Evolutionary conservation across 2,329 filamentous ascomycete genomes (phyloP), one percentile per base, ranked within the genome.

Genomic region (Escovopsis weberi): DNA sequence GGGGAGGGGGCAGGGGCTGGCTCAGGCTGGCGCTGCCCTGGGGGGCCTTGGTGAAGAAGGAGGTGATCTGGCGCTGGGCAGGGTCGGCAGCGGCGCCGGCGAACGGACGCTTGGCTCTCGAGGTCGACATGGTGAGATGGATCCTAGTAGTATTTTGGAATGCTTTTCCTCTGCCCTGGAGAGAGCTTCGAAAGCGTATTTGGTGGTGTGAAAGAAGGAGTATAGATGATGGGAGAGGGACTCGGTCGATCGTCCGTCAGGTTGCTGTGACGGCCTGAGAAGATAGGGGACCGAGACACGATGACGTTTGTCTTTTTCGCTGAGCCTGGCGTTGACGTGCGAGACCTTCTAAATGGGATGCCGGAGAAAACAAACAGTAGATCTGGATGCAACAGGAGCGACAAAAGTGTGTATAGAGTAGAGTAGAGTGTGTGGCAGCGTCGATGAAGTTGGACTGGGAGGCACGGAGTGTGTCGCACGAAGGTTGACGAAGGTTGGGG

Each of bases 51-150:
- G 56, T 53, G 62, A 81, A 80, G 64, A 78, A 81, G 42, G 70
- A 74, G 18, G 77, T 80, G 55, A 81, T 81, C 44, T 78, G 74
- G 44, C 73, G 69, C 54, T 79, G 75, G 8, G 70, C 55, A 10
- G 72, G 65, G 52, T 79, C 72, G 57, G 69, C 71, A 39, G 74
- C 62, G 42, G 72, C 68, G 53, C 75, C 75, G 44, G 72, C 69
- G 55, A 80, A 80, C 46, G 69, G 74, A 40, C 75, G 74, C 64
- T 81, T 81, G 41, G 66, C 67, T 54, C 73, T 67, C 26, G 70
- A 68, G 43, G 59, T 63, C 28, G 72, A 69, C 73, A 77, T 75
- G 45, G 48, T 55, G 37, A 12, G 19, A 4, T 12, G 6, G 10
- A 36, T 9, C 33, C 5, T 26, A 32, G 3, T 32, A 3, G 28